Base-by-base conservation (phyloP, 352 stramenopile genomes). In the Globisporangium spiculum region DNA sequence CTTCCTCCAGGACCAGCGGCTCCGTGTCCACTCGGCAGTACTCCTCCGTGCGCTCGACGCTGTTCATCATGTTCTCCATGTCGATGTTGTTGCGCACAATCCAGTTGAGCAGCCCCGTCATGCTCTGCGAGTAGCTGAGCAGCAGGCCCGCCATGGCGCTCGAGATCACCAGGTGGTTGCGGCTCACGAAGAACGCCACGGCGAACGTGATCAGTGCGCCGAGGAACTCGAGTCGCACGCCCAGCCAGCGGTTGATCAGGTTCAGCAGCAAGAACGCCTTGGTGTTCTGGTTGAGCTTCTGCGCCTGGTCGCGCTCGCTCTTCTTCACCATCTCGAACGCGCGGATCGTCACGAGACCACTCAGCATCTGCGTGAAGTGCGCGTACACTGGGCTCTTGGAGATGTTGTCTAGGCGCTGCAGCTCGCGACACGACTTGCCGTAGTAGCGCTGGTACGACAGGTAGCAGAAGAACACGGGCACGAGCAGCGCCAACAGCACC, bases 31-130 rank as follows among this genome's bases (percentile, higher is more conserved):
- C 67, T 10, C 50, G 66, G 20, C 70, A 78, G 67, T 92, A 92
- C 27, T 88, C 75, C 14, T 83, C 72, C 6, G 77, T 83, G 36
- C 84, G 78, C 69, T 99, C 94, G 7, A 99, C 93, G 48, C 92
- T 92, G 56, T 98, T 94, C 81, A 99, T 97, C 65, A 98, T 91
- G 38, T 96, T 97, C 66, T 99, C 95, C 60, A 98, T 80, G 65
- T 99, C 95, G 65, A 89, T 96, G 20, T 89, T 89, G 83, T 91
- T 98, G 54, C 96, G 88, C 44, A 99, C 94, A 54, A 93, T 94
- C 96, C 96, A 99, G 71, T 98, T 98, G 6, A 99, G 81, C n/a
- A 91, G 70, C 41, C 88, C 86, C 6, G 95, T 98, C 48, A 98
- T 88, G 44, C 72, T 87, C 18, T 98, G 75, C 32, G 97, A 94